Conservation (phyloP, 306 rosid species). For the Lagenaria siceraria region DNA sequence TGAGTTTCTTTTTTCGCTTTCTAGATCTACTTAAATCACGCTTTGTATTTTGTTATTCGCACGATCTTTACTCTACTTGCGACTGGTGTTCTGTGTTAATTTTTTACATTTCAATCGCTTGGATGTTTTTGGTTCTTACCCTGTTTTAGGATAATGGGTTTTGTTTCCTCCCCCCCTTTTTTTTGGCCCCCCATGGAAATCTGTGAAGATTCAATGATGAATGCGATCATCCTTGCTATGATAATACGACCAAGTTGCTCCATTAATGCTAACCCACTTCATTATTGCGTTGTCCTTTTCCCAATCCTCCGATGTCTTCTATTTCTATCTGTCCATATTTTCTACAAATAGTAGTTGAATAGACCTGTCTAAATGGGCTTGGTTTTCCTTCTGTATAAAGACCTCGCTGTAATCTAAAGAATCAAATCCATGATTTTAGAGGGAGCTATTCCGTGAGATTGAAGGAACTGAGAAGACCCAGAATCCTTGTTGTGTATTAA, state of each 20-base stretch:
- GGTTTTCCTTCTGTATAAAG: not conserved
- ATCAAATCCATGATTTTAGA: not conserved
- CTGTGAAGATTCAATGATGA: not conserved
- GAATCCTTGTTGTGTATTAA: not conserved
- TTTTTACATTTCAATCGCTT: not conserved
- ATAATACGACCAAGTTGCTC: not conserved
- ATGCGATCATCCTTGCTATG: not conserved
- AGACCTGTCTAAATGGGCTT: not conserved
- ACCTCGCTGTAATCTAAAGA: not conserved
- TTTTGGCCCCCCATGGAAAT: not conserved
- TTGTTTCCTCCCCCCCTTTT: not conserved
- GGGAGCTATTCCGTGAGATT: not conserved
- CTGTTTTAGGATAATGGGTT: not conserved
- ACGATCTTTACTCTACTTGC: not conserved
- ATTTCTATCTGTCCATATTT: not conserved
- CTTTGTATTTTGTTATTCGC: not conserved
- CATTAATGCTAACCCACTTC: not conserved
- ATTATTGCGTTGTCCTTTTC: constrained; percentile 3
- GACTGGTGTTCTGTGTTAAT: not conserved
- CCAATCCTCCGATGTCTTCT: not conserved
- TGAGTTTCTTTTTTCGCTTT: not conserved
- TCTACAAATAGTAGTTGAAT: not conserved
- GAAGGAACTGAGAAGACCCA: not conserved
- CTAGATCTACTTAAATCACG: not conserved
- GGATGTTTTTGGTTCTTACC: not conserved